Evolutionary conservation across 2,329 filamentous ascomycete genomes (phyloP).

Genomic region (Beauveria asiatica): DNA sequence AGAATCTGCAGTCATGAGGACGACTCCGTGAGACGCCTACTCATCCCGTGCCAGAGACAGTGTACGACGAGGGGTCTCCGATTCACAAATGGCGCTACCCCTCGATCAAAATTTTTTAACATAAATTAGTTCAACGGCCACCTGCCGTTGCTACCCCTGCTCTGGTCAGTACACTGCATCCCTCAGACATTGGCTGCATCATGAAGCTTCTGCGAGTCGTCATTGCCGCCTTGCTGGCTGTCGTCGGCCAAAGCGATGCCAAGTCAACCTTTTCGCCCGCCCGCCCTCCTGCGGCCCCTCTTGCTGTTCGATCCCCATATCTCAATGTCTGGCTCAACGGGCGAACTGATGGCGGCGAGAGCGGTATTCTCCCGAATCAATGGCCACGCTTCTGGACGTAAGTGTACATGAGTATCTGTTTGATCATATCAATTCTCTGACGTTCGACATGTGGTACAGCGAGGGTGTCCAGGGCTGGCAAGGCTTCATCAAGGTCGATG

Average conservation of each 20-base stretch:
- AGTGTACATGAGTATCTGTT: slow-evolving; percentile 19
- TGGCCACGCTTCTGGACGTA: slow-evolving; percentile 65
- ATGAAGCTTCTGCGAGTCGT: slow-evolving; percentile 12
- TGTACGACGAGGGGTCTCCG: not conserved
- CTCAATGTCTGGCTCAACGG: slow-evolving; percentile 61
- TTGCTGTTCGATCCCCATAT: slow-evolving; percentile 69
- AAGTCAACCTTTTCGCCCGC: slow-evolving; percentile 54
- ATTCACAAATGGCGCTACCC: not conserved
- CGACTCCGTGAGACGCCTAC: not conserved
- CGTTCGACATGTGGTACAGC: slow-evolving; percentile 28
- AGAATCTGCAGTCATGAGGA: not conserved
- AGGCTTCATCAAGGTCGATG: slow-evolving; percentile 62
- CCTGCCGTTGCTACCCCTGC: not conserved
- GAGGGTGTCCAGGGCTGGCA: slow-evolving; percentile 51
- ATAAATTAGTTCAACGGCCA: not conserved
- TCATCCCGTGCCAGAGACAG: not conserved
- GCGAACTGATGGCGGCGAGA: slow-evolving; percentile 52
- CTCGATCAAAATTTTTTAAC: not conserved
- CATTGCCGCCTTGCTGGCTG: slow-evolving; percentile 20
- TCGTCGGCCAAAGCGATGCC: slow-evolving; percentile 19
- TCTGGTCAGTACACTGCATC: not conserved
- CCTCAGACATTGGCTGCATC: not conserved
- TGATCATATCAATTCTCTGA: not conserved
- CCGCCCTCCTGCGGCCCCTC: slow-evolving; percentile 58
- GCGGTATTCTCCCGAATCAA: slow-evolving; percentile 57